Percentiles rank a stretch among this genome's conserved stretches.
These are phyloP conservation scores for Macrocybe sp. DNA, from an alignment of 1,284 basidiomycete genomes.

Conservation along the genomic window DNA sequence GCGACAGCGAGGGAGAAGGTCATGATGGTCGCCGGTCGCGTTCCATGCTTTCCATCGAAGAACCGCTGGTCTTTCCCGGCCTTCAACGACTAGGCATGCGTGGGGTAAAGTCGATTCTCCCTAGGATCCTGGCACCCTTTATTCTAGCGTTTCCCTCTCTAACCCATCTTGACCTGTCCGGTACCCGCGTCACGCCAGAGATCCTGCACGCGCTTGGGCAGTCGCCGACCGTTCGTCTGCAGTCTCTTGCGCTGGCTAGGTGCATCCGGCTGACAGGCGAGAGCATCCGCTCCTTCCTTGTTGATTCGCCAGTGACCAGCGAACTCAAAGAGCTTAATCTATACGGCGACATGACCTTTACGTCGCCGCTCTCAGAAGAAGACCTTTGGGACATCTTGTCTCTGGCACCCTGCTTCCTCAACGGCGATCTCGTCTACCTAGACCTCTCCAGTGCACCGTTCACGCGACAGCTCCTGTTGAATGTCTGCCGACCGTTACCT, in stretches of 20 bases:
- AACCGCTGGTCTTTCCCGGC: constrained; percentile 65
- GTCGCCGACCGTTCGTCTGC: constrained; percentile 61
- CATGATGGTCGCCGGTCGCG: constrained; percentile 28
- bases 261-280: constrained; percentile 82
- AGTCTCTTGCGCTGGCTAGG: constrained; percentile 83
- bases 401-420: constrained; percentile 77
- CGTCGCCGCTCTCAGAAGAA: constrained; percentile 68
- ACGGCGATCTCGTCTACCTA: constrained; percentile 78
- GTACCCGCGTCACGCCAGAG: constrained; percentile 77
- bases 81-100: constrained; percentile 83
- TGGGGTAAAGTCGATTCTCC: constrained; percentile 74
- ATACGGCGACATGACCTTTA: constrained; percentile 85
- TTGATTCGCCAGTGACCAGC: constrained; percentile 62
- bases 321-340: constrained; percentile 79
- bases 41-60: constrained; percentile 30
- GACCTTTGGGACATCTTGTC: constrained; percentile 72
- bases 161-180: constrained; percentile 88
- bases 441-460: constrained; percentile 86
- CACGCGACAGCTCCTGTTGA: constrained; percentile 57
- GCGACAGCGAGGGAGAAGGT: constrained; percentile 36
- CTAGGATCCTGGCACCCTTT: constrained; percentile 73
- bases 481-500: constrained; percentile 62
- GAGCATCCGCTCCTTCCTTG: constrained; percentile 73
- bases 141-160: constrained; percentile 83
- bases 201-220: constrained; percentile 68